Conservation (phyloP, 805 yeast species). For the Clavispora phyllophila region DNA sequence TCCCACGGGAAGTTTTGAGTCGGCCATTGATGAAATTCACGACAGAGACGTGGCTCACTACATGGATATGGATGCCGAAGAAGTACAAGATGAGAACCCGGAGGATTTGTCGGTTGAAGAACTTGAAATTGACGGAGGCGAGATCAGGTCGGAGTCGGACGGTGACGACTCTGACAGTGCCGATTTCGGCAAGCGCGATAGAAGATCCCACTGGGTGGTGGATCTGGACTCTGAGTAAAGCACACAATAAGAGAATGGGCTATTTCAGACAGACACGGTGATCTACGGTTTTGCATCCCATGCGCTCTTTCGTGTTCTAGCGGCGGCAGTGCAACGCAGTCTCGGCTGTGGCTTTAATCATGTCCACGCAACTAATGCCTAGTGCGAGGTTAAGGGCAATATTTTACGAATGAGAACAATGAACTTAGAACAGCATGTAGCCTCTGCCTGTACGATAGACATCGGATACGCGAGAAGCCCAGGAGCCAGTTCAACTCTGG, state of each 20-base stretch:
- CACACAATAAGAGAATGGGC: neutral
- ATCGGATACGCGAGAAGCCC: neutral
- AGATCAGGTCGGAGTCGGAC: neutral
- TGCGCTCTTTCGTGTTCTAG: too few relatives aligned
- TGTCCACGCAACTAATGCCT: neutral
- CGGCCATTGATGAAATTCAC: constrained; percentile 8
- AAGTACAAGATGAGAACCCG: neutral
- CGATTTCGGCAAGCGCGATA: neutral
- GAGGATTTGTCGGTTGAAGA: neutral
- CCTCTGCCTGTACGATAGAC: neutral
- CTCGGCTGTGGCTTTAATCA: too few relatives aligned
- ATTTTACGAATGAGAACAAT: neutral
- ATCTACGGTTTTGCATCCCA: too few relatives aligned
- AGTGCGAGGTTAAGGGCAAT: neutral
- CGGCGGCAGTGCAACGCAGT: too few relatives aligned
- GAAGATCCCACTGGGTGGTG: constrained; percentile 1
- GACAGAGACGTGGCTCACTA: constrained; percentile 8
- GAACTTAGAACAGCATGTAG: neutral
- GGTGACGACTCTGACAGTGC: neutral
- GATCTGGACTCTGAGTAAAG: constrained; percentile 13
- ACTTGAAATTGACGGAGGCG: neutral
- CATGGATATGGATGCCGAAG: constrained; percentile 2
- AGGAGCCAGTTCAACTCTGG: neutral
- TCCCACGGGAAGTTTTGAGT: neutral
- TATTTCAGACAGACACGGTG: too few relatives aligned